Base-by-base conservation (phyloP, 257 asterid species). In the Solanum piurae region DNA sequence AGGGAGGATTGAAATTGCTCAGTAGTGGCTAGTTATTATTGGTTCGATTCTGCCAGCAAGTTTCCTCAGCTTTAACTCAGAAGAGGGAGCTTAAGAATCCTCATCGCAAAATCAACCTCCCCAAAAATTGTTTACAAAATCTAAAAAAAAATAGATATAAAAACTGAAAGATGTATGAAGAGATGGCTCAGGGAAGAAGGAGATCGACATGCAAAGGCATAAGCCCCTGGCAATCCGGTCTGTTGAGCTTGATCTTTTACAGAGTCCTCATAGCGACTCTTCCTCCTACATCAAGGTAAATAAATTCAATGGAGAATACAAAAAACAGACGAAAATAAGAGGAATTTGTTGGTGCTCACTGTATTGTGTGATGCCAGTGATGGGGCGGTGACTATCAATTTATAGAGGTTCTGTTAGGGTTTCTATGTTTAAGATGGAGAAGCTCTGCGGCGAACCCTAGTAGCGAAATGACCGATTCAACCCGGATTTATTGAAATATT, bases 221-320 rank as follows among this genome's bases (percentile, higher is more conserved):
- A 68, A 66, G 86, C 88, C 88, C 36, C 83, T 77, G 86, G 3
- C 87, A 31, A 88, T 88, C 88, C 86, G 86, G 90, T 88, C 90
- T 88, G 88, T 88, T 88, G 88, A 88, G 90, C 90, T 88, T 88
- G 90, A 86, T 31, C 88, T 86, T 86, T 49, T 25, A 42, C n/a
- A 6, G n/a, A 88, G 86, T 86, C 87, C 14, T 83, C 89, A 72
- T 46, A 36, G 86, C 86, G 46, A 87, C 77, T 73, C 13, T 6
- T 31, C 42, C 62, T 8, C 11, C 1, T 6, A 38, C 27, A 58
- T 20, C 42, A 25, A 42, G n/a, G 2, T 1, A 42, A n/a, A 4
- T 3, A 6, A 38, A 36, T 10, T 1, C 10, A 4, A 34, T 13
- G 62, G 0, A 55, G 2, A 55, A 55, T 7, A 18, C 64, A 55